A percentile compares a stretch with the other conserved stretches of the same genome.
phyloP scores from a whole-genome alignment of 768 basidiomycete species.

The Trametes elegans region DNA sequence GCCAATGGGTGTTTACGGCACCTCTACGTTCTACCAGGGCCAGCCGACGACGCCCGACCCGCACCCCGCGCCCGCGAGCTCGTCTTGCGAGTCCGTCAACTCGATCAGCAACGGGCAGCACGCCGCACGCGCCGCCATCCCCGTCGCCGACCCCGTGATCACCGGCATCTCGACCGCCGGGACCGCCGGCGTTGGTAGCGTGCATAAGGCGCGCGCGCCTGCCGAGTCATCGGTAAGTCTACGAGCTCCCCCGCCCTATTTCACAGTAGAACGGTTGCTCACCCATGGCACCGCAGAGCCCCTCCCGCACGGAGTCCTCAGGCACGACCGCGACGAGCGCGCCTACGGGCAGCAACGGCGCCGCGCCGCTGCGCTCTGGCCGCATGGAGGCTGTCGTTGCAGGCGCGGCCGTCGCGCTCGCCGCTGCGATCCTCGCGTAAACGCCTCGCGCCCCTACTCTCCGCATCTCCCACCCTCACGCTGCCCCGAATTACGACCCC shows the following conservation, averaged over 20 bases:
- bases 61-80: conserved; percentile 57
- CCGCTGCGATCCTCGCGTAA: conserved; percentile 8
- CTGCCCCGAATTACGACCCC: too few species aligned
- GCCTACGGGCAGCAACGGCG: conserved; percentile 5
- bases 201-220: not conserved
- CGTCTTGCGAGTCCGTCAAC: conserved; percentile 51
- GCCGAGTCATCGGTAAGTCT: too few species aligned
- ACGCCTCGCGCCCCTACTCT: not conserved
- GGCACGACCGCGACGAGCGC: not conserved
- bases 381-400: conserved; percentile 5
- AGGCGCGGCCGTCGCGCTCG: conserved; percentile 11
- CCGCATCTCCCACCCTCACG: not conserved
- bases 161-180: not conserved
- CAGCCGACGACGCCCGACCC: conserved; percentile 51
- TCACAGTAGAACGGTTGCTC: too few species aligned
- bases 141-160: not conserved
- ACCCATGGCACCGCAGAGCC: too few species aligned
- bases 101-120: conserved; percentile 58
- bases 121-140: not conserved
- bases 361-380: not conserved
- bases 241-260: too few species aligned
- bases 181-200: not conserved
- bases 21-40: conserved; percentile 67
- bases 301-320: too few species aligned
- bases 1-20: conserved; percentile 70